These are phyloP conservation scores for Litchi chinensis DNA, from an alignment of 345 rosid genomes.

Conservation along the genomic window DNA sequence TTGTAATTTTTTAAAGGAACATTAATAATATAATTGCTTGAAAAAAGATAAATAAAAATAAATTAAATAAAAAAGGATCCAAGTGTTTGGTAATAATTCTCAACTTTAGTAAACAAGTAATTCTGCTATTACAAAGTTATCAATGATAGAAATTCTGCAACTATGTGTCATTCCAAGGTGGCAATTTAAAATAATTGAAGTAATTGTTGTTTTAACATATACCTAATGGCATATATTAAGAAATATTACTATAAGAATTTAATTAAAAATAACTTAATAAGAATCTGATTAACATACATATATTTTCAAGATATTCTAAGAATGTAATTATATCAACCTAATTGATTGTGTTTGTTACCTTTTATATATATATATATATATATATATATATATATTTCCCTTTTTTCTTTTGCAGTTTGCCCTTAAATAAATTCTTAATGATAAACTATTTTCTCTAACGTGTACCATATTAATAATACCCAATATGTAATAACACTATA, in stretches of 20 bases:
- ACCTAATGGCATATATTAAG: not conserved
- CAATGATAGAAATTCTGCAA: not conserved
- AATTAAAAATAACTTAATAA: too few relatives aligned
- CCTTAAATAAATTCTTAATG: too few relatives aligned
- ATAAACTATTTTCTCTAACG: not conserved
- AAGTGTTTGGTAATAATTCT: too few relatives aligned
- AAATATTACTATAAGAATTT: not conserved
- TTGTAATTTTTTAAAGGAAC: too few relatives aligned
- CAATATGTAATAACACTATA: not conserved
- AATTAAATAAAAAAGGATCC: too few relatives aligned
- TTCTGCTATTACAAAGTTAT: not conserved
- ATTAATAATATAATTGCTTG: too few relatives aligned
- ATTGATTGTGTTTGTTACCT: not conserved
- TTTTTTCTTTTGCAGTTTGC: too few relatives aligned
- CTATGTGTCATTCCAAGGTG: not conserved
- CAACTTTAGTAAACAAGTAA: not conserved
- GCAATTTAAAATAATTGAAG: not conserved
- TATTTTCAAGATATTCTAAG: too few relatives aligned
- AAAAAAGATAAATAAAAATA: too few relatives aligned
- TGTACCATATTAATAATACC: not conserved
- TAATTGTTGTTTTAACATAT: not conserved
- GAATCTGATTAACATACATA: too few relatives aligned
- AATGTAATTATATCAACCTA: not conserved
- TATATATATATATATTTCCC: too few relatives aligned
- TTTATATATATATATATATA: too few relatives aligned